A percentile compares a stretch with the other conserved stretches of the same genome.
phyloP scores from a whole-genome alignment of 805 yeast genomes.

The Zygosaccharomyces pseudorouxii region DNA sequence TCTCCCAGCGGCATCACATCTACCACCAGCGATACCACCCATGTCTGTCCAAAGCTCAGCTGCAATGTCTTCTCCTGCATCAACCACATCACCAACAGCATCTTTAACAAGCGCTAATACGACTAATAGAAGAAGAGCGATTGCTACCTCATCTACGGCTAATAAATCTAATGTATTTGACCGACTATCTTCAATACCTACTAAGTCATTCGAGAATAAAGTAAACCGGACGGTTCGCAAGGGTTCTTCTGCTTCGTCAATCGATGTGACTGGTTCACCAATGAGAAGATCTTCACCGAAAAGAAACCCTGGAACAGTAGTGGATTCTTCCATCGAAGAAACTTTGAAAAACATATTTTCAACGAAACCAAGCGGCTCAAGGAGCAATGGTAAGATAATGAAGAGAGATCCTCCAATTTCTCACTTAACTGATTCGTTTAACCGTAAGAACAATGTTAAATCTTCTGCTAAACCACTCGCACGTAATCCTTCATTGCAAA shows the following conservation, averaged over 20 bases:
- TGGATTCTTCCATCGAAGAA: conserved; percentile 26
- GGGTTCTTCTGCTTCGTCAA: conserved; percentile 19
- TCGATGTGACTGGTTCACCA: conserved; percentile 32
- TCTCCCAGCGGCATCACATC: background rate
- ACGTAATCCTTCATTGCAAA: background rate
- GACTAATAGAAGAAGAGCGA: conserved; percentile 9
- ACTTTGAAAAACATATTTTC: conserved; percentile 30
- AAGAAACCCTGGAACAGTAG: conserved; percentile 7
- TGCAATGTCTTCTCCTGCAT: background rate
- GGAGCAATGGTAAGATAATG: background rate
- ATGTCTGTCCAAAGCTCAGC: background rate
- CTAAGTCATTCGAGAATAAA: conserved; percentile 33
- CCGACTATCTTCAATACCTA: conserved; percentile 27
- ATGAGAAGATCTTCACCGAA: conserved; percentile 21
- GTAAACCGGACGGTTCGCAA: conserved; percentile 12
- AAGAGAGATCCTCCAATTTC: conserved; percentile 1
- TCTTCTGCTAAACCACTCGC: background rate
- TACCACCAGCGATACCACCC: background rate
- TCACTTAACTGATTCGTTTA: background rate
- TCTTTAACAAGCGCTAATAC: background rate
- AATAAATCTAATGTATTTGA: conserved; percentile 27
- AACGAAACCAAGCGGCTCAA: conserved; percentile 4
- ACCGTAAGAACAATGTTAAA: background rate
- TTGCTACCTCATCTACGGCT: conserved; percentile 1
- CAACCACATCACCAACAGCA: background rate